Percentiles rank a stretch among this genome's conserved stretches.
Conservation (phyloP, 768 basidiomycete genomes). For the Amanita pseudoporphyria region DNA sequence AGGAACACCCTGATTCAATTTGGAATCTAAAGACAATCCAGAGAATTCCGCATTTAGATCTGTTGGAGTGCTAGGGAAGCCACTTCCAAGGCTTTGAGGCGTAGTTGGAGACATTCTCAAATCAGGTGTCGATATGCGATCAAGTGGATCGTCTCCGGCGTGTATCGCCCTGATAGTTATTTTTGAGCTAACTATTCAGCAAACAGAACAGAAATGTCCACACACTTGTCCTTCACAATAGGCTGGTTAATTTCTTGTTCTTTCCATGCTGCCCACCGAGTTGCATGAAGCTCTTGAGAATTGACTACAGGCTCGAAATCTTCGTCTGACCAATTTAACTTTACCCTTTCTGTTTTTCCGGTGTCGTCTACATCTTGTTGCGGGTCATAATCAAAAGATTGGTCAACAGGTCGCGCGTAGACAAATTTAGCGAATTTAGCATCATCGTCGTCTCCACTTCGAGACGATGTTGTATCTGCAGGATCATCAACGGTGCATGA, state of each 20-base stretch:
- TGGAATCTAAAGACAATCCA: conserved; percentile 17
- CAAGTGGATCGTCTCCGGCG: conserved; percentile 8
- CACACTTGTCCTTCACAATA: background rate
- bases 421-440: too few species aligned
- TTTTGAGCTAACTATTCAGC: background rate
- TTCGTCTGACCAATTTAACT: conserved; percentile 6
- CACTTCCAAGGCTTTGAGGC: conserved; percentile 37
- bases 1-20: conserved; percentile 12
- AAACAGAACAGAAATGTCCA: background rate
- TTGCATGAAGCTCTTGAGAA: background rate
- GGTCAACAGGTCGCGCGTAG: conserved; percentile 1
- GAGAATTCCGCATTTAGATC: conserved; percentile 24
- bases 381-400: conserved; percentile 1
- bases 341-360: background rate
- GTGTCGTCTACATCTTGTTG: background rate
- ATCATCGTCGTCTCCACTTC: background rate
- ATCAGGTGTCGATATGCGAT: conserved; percentile 25
- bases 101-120: conserved; percentile 40
- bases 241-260: background rate
- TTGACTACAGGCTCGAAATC: background rate
- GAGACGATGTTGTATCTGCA: conserved; percentile 10
- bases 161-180: conserved; percentile 13
- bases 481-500: background rate
- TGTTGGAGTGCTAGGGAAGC: conserved; percentile 41
- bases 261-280: conserved; percentile 4